Evolutionary conservation across 352 stramenopile genomes (phyloP), one percentile per base, ranked within the genome.

Genomic region (Pythium aquatile): DNA sequence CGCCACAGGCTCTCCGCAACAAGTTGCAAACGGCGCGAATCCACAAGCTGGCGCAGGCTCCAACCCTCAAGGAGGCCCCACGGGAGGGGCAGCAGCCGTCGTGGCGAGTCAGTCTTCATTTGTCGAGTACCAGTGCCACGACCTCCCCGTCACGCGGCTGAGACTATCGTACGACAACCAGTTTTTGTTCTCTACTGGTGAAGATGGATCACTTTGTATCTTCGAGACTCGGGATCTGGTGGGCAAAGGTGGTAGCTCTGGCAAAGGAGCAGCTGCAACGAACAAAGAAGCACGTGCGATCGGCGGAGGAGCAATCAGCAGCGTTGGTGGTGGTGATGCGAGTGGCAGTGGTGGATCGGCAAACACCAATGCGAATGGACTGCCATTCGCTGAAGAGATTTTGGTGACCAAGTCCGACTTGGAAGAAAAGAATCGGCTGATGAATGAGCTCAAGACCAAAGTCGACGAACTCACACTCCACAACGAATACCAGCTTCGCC

Each of bases 401-500:
- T 66, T 98, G 17, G 92, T 98, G 11, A 98, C 93, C 32, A 96
- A 97, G 40, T 93, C 83, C 0, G 93, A 98, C 66, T 66, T 98
- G 16, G 93, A 98, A 66, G 94, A 98, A 63, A 97, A 97, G 55
- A 89, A 96, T 35, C 77, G 79, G 1, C 70, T 96, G 9, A 98
- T 98, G 87, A 81, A 87, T 40, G 93, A 98, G 46, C 81, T 98
- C 39, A 97, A 97, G 62, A 96, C 81, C 28, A 98, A 98, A 74
- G 91, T 98, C 3, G 93, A 98, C 24, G 94, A 98, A 52, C 75
- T 98, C 24, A 94, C 83, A 14, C 74, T 97, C 9, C 90, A 98
- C 64, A 98, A 98, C 65, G 94, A 98, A 51, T 98, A 98, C 61
- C 91, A 98, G 55, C 71, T 98, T 35, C 83, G 94, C 3, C 70